Conservation (phyloP, 2,329 filamentous ascomycete species). For the Beauveria varroae region DNA sequence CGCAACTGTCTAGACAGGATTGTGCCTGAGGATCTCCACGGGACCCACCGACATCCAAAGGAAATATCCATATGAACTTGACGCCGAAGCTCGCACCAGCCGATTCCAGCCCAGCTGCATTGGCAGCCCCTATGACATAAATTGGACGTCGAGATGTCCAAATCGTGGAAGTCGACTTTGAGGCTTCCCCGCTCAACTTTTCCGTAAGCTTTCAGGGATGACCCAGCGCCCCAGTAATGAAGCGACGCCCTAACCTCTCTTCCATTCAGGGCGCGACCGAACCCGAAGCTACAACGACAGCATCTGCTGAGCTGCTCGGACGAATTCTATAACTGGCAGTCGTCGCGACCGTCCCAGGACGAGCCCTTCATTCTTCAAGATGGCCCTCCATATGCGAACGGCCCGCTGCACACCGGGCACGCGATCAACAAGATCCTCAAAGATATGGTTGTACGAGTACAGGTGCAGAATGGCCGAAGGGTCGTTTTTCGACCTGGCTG, state of each 20-base stretch:
- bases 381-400: conserved; percentile 95
- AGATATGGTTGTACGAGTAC: conserved; percentile 79
- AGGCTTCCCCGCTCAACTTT: conserved; percentile 69
- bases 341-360: conserved; percentile 43
- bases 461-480: conserved; percentile 63
- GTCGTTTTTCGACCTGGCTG: conserved; percentile 86
- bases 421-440: conserved; percentile 96
- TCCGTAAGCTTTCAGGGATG: conserved; percentile 43
- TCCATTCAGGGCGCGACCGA: conserved; percentile 41
- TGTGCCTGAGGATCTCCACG: neutral
- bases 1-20: neutral
- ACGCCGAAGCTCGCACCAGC: neutral
- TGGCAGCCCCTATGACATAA: conserved; percentile 19
- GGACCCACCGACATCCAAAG: neutral
- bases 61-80: neutral
- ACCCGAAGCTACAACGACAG: conserved; percentile 38
- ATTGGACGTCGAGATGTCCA: conserved; percentile 32
- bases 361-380: conserved; percentile 78
- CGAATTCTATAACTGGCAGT: conserved; percentile 86
- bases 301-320: conserved; percentile 76
- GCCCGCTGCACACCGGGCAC: conserved; percentile 83
- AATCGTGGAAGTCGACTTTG: conserved; percentile 67
- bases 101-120: neutral
- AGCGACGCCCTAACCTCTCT: conserved; percentile 6
- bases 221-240: neutral